Base-by-base conservation (phyloP, 164 flowering plant genomes). In the Brasenia schreberi region DNA sequence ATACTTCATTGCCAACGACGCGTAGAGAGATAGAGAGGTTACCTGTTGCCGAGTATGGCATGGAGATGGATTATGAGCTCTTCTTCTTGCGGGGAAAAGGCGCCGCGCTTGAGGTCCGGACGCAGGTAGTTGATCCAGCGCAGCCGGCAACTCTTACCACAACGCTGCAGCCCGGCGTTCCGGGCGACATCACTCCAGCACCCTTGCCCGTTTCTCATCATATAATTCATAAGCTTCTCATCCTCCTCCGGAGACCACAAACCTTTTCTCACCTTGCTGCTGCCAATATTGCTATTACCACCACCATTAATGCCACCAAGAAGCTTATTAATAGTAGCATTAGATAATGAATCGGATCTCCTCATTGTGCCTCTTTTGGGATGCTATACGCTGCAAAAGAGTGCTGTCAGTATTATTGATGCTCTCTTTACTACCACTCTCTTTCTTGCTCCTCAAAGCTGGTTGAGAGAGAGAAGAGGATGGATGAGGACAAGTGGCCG, bases 221-320 rank as follows among this genome's bases (percentile, higher is more conserved):
- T 87, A 75, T 87, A 87, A 62, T 67, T 80, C 76, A 85, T 77
- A 1, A 87, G 82, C 78, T 83, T 85, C 64, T 87, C 92, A 61
- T 87, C 92, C 68, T 85, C 89, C 68, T 87, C 92, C 0, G 92
- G 89, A 4, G 92, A 87, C 92, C 92, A 87, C 63, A 87, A 70
- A 0, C 92, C 92, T 65, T 85, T 87, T 65, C 86, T 74, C 5
- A 85, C 74, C 78, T 84, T 84, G 17, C 44, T 68, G 23, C 52
- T 69, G 64, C 43, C 43, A 17, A 9, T 61, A 33, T 19, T 42
- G 27, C 43, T 59, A 39, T 59, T 64, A 65, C 18, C 18, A 19
- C 62, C 61, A 5, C 63, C 63, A 60, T 60, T 60, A 19, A 19
- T n/a, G 12, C 42, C 18, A 10, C 5, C 56, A 23, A 65, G 71